Base-by-base conservation (phyloP, 805 yeast species). In the Brettanomyces sp. region DNA sequence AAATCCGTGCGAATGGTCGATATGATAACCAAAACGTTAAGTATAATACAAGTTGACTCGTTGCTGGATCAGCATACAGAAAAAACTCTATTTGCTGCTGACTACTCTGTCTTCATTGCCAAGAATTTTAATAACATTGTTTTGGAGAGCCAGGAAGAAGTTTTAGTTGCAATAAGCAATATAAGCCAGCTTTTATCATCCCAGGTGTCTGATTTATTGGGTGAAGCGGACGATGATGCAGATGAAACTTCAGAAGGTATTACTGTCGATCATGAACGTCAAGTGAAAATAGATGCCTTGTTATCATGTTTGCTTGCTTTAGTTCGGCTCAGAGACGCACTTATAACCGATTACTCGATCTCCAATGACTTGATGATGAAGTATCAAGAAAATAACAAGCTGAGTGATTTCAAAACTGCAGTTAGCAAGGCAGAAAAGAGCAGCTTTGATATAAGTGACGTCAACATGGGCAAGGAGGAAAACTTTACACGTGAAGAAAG, bases 121-220 rank as follows among this genome's bases (percentile, higher is more conserved):
- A 46, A 61, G 2, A 74, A 76, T 48, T 45, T 81, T 5, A 54
- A 71, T 1, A 57, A 55, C 2, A 53, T 72, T 13, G 64, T 63
- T 2, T 69, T 78, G 39, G 51, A 54, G 0, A 64, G 70, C 0
- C 56, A 70, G 41, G 86, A 81, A 46, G 87, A 82, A 44, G 70
- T 77, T 0, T 68, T 73, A 41, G 48, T 65, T 0, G 30, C 80
- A 1, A 53, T 77, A 3, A 58, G 63, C 40, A 70, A 65, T 1
- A 54, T 80, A 34, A 79, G 79, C 45, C 57, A 67, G 39, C 48
- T 69, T 0, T 52, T 76, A 2, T 55, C 70, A 1, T 59, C 65
- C 3, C 70, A 71, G 38, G 79, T 76, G 3, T 52, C 65, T 21
- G 67, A 67, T 24, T 48, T 75, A 11, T 59, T 62, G 13, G 53